A percentile compares a stretch with the other conserved stretches of the same genome.
Evolutionary conservation across 1,284 basidiomycete species (phyloP).

Genomic region (Irpex lacteus): DNA sequence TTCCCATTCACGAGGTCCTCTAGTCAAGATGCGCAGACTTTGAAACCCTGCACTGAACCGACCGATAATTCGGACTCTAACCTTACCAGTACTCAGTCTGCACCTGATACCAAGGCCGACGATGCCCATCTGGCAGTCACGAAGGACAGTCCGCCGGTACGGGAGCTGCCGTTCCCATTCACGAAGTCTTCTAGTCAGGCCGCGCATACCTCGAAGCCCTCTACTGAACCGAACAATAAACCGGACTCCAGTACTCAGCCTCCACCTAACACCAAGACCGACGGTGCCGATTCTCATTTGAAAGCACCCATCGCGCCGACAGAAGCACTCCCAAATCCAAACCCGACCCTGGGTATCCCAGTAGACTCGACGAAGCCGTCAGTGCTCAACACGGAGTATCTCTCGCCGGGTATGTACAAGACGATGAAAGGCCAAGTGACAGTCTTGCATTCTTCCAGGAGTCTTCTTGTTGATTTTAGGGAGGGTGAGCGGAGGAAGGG

Average conservation of each 20-base stretch:
- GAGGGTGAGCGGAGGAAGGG: constrained; percentile 50
- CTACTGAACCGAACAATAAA: too few species aligned
- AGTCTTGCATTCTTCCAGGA: constrained; percentile 41
- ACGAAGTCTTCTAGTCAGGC: not conserved
- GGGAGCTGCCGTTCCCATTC: not conserved
- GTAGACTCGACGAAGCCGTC: constrained; percentile 24
- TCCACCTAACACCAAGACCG: too few species aligned
- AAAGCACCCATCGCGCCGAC: too few species aligned
- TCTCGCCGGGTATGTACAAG: constrained; percentile 46
- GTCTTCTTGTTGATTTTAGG: constrained; percentile 51
- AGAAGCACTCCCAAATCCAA: too few species aligned
- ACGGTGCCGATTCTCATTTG: too few species aligned
- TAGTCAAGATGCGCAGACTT: not conserved
- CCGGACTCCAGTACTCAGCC: too few species aligned
- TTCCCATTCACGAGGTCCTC: not conserved
- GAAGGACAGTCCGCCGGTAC: not conserved
- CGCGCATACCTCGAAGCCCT: not conserved
- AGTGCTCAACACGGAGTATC: constrained; percentile 35
- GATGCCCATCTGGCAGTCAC: not conserved
- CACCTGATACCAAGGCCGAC: too few species aligned
- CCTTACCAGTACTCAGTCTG: too few species aligned
- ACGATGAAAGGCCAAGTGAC: constrained; percentile 44
- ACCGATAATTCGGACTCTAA: too few species aligned
- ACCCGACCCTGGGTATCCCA: not conserved
- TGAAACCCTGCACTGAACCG: too few species aligned